A percentile compares a stretch with the other conserved stretches of the same genome.
Conservation (phyloP, 495 filamentous ascomycete genomes). For the Talaromyces ruber region DNA sequence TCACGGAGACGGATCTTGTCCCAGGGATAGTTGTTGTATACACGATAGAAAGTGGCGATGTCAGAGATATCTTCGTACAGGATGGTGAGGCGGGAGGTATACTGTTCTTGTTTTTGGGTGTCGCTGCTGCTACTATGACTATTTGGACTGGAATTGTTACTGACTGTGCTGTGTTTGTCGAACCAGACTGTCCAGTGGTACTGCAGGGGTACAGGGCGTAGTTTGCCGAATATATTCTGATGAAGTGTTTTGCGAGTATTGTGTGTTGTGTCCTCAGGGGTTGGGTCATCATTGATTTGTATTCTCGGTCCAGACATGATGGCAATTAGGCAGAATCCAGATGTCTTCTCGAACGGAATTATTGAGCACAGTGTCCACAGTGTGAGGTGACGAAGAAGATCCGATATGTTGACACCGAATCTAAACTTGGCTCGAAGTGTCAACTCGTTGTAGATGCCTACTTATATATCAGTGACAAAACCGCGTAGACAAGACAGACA, state of each 20-base stretch:
- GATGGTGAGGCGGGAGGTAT: constrained; percentile 58
- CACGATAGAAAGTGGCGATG: constrained; percentile 77
- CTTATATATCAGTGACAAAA: neutral
- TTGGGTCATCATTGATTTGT: neutral
- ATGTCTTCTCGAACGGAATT: neutral
- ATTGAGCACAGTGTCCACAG: neutral
- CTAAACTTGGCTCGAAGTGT: neutral
- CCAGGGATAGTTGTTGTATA: constrained; percentile 82
- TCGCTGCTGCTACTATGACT: neutral
- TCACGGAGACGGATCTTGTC: constrained; percentile 69
- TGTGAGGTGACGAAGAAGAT: neutral
- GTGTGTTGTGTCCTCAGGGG: constrained; percentile 4
- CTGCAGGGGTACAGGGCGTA: constrained; percentile 41
- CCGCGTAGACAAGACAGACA: neutral
- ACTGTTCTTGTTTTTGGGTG: constrained; percentile 24
- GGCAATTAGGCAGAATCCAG: neutral
- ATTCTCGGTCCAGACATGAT: neutral
- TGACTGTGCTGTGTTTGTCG: constrained; percentile 33
- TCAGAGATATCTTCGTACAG: constrained; percentile 61
- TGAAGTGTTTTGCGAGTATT: constrained; percentile 23
- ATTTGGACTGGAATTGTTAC: neutral
- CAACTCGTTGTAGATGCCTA: neutral
- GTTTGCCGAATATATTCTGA: constrained; percentile 33
- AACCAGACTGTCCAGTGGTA: constrained; percentile 54
- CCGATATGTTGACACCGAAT: neutral